Base-by-base conservation (phyloP, 805 yeast genomes). In the Saccharomycopsis guyanensis region DNA sequence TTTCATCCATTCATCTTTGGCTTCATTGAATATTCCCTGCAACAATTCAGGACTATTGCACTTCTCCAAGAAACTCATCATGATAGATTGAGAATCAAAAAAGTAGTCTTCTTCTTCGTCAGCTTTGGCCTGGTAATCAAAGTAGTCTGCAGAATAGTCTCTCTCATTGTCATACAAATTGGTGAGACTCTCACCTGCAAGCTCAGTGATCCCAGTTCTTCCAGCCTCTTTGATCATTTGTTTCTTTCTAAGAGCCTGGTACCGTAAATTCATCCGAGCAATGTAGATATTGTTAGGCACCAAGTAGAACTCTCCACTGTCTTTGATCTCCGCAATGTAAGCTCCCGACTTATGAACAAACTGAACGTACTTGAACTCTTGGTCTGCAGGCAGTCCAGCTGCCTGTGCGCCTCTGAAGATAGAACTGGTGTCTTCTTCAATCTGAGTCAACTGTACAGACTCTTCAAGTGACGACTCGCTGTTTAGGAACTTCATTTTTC, bases 281-380 rank as follows among this genome's bases (percentile, higher is more conserved):
- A 88, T 74, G 58, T 86, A 91, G 23, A 86, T 74, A 57, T 88
- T 85, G 58, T 89, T 89, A 2, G 96, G 95, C 1, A 95, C 94
- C 57, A 89, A 65, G 55, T 84, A 80, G 52, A 87, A 72, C 44
- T 78, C 82, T 19, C 95, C 93, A 54, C 78, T 80, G 34, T 78
- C 86, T 53, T 89, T 69, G 27, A 91, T 69, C 62, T 91, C 97
- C 1, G 93, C 95, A 45, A 93, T 78, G 56, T 89, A 86, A 1
- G 86, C 80, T 2, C 99, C 99, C 0, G 95, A 78, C 49, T 71
- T 73, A 61, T 93, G 98, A 42, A 93, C 82, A 59, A 84, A 94
- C 62, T 93, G 98, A 1, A 86, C 87, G 61, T 76, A 84, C 57
- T 41, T 37, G 34, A 44, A 44, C 12, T 35, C 39, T 20, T 41